These are phyloP conservation scores for Tricholoma bakamatsutake DNA, from an alignment of 768 basidiomycete genomes.

Conservation along the genomic window DNA sequence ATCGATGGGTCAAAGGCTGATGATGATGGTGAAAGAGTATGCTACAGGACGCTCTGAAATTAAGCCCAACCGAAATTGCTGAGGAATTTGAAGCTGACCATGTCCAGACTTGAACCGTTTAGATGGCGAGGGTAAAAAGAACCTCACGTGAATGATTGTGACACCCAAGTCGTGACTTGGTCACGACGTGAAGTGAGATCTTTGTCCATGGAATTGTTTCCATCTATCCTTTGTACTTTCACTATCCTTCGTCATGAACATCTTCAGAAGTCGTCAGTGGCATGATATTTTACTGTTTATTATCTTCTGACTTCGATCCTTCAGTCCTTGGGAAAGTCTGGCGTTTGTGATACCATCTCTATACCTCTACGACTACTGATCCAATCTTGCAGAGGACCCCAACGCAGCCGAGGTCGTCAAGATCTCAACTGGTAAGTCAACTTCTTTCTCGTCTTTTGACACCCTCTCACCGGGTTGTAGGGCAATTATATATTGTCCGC, in stretches of 20 bases:
- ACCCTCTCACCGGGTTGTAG: slow-evolving; percentile 17
- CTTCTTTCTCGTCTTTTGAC: background rate
- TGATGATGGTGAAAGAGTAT: slow-evolving; percentile 24
- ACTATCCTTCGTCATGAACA: slow-evolving; percentile 53
- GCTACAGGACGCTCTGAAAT: background rate
- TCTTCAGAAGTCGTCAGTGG: slow-evolving; percentile 73
- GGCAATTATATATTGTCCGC: slow-evolving; percentile 86
- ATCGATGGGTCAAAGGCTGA: slow-evolving; percentile 16
- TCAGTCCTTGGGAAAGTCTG: slow-evolving; percentile 89
- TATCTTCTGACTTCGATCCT: slow-evolving; percentile 14
- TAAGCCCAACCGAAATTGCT: background rate
- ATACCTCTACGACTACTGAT: slow-evolving; percentile 20
- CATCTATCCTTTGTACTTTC: slow-evolving; percentile 13
- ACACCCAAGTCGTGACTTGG: slow-evolving; percentile 27
- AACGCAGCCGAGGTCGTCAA: slow-evolving; percentile 94
- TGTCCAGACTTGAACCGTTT: background rate
- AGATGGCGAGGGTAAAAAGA: background rate
- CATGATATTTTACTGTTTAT: slow-evolving; percentile 5
- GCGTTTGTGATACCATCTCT: slow-evolving; percentile 55
- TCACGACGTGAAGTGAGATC: slow-evolving; percentile 31
- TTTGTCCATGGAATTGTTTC: slow-evolving; percentile 5
- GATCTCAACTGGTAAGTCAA: slow-evolving; percentile 60
- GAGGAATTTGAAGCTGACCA: background rate
- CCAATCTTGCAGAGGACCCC: slow-evolving; percentile 65
- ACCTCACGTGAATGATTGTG: slow-evolving; percentile 5